These are phyloP conservation scores for Talaromyces atroroseus DNA, from an alignment of 2,329 filamentous ascomycete genomes.

Conservation along the genomic window DNA sequence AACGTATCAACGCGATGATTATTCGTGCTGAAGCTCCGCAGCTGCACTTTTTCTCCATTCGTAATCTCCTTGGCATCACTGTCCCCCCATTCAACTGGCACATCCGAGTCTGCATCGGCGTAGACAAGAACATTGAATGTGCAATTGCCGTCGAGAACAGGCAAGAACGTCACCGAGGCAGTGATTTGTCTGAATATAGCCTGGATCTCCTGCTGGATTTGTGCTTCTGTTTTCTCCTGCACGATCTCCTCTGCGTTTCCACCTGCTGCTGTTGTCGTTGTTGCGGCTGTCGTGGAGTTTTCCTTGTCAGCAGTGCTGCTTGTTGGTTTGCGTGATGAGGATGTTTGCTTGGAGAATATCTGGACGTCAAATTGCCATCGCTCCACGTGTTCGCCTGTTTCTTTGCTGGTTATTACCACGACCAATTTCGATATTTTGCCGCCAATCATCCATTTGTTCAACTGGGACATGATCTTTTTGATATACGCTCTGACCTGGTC, in stretches of 20 bases:
- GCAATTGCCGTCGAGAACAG: conserved; percentile 88
- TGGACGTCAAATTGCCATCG: conserved; percentile 93
- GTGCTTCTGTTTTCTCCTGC: conserved; percentile 76
- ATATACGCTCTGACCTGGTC: conserved; percentile 99
- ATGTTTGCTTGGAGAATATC: conserved; percentile 49
- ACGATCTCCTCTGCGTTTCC: conserved; percentile 27
- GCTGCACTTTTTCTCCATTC: conserved; percentile 89
- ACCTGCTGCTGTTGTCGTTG: conserved; percentile 61
- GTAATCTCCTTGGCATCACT: conserved; percentile 96
- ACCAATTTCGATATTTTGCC: conserved; percentile 97
- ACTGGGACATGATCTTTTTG: conserved; percentile 97
- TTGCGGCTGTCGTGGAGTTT: conserved; percentile 49
- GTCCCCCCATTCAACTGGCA: conserved; percentile 97
- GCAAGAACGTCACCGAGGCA: conserved; percentile 92
- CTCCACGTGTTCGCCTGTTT: conserved; percentile 93
- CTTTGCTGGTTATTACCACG: conserved; percentile 93
- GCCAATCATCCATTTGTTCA: conserved; percentile 95
- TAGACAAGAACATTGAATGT: conserved; percentile 99
- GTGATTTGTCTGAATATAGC: conserved; percentile 98
- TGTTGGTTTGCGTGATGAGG: conserved; percentile 40
- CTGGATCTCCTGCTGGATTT: conserved; percentile 94
- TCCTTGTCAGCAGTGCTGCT: conserved; percentile 45
- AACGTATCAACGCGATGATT: conserved; percentile 92
- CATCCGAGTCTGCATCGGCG: conserved; percentile 91
- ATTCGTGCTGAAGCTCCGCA: conserved; percentile 92